A percentile compares a stretch with the other conserved stretches of the same genome.
phyloP scores from a whole-genome alignment of 768 basidiomycete genomes.

The Russula foetens region DNA sequence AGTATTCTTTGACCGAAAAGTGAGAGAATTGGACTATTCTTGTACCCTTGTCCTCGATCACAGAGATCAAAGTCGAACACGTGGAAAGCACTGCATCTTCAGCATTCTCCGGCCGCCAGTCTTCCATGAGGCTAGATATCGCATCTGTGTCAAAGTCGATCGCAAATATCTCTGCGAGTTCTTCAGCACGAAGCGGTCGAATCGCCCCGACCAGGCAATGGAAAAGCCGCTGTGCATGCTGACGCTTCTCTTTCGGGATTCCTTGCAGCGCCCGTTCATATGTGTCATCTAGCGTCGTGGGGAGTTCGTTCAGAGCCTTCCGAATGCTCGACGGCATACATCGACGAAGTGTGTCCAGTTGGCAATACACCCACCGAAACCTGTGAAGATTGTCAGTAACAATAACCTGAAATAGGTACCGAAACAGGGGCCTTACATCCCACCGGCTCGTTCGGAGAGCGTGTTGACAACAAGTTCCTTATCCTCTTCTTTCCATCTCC shows the following conservation, averaged over 20 bases:
- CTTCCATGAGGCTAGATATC: background rate
- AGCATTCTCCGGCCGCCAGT: background rate
- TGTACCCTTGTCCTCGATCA: background rate
- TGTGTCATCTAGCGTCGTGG: background rate
- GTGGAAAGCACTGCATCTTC: background rate
- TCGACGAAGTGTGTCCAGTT: background rate
- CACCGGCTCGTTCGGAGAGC: background rate
- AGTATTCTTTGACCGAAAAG: background rate
- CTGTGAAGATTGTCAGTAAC: background rate
- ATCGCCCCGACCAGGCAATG: background rate
- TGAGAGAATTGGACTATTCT: background rate
- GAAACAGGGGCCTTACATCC: background rate
- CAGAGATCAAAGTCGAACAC: background rate
- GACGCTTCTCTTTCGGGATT: background rate
- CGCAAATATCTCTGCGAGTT: background rate
- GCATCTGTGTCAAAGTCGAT: background rate
- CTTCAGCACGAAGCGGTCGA: background rate
- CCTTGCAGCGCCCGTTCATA: background rate
- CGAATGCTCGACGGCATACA: background rate
- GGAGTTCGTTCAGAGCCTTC: background rate
- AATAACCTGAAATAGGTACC: background rate
- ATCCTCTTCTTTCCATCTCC: background rate
- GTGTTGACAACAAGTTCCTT: background rate
- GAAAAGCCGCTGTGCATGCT: background rate
- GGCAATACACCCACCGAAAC: slow-evolving; percentile 1